Evolutionary conservation across 768 basidiomycete genomes (phyloP).

Genomic region (Pleurotus pulmonarius): DNA sequence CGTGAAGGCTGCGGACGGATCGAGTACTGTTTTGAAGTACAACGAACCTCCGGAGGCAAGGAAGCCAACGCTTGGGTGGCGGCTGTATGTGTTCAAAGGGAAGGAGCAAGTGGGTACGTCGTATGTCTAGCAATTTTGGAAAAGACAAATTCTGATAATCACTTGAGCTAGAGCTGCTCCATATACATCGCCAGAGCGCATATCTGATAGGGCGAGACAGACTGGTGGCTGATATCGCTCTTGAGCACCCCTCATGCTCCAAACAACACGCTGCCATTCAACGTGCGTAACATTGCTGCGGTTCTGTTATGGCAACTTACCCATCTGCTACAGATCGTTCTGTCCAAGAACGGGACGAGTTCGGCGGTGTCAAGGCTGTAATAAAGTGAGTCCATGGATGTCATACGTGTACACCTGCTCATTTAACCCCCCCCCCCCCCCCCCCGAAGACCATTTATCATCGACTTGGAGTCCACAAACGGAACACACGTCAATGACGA

Average conservation of each 20-base stretch:
- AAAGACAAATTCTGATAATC: background rate
- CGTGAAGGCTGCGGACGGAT: conserved; percentile 70
- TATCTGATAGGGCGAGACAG: conserved; percentile 92
- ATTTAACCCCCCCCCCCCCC: too few species aligned
- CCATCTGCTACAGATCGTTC: conserved; percentile 58
- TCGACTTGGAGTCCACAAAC: conserved; percentile 98
- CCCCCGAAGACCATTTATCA: conserved; percentile 79
- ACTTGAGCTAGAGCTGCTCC: conserved; percentile 66
- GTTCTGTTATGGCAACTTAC: background rate
- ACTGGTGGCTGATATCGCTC: conserved; percentile 77
- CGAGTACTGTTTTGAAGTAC: conserved; percentile 86
- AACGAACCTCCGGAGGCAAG: conserved; percentile 98
- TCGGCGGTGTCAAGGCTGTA: conserved; percentile 68
- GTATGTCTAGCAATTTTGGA: background rate
- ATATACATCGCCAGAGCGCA: conserved; percentile 91
- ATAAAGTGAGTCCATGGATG: conserved; percentile 65
- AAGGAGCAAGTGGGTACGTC: conserved; percentile 84
- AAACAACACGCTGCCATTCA: conserved; percentile 99
- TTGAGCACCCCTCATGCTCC: conserved; percentile 96
- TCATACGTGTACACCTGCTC: background rate
- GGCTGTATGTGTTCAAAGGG: conserved; percentile 97
- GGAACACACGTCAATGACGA: conserved; percentile 89
- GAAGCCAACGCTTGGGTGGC: conserved; percentile 86
- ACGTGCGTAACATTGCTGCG: conserved; percentile 46
- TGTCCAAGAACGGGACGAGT: conserved; percentile 84